A percentile compares a stretch with the other conserved stretches of the same genome.
Evolutionary conservation across 768 basidiomycete species (phyloP).

Genomic region (Boletus edulis): DNA sequence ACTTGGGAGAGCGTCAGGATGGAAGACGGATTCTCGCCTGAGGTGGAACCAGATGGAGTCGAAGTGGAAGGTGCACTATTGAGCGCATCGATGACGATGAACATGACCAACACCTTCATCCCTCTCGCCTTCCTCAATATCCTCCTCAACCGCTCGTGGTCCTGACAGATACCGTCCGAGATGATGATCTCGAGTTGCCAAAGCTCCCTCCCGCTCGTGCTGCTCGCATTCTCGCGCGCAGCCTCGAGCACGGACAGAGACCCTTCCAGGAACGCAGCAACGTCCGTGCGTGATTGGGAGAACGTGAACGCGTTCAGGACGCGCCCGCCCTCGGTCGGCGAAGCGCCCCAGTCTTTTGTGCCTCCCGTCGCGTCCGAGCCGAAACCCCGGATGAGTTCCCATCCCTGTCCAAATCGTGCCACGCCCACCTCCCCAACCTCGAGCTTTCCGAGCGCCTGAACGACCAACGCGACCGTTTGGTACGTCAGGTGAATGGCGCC

Average conservation of each 20-base stretch:
- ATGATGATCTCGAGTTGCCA: slow-evolving; percentile 99
- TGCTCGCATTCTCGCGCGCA: slow-evolving; percentile 65
- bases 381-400: slow-evolving; percentile 89
- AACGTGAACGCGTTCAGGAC: slow-evolving; percentile 87
- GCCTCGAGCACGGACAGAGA: slow-evolving; percentile 71
- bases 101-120: slow-evolving; percentile 92
- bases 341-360: slow-evolving; percentile 42
- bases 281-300: slow-evolving; percentile 86
- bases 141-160: slow-evolving; percentile 81
- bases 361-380: slow-evolving; percentile 76
- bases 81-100: slow-evolving; percentile 91
- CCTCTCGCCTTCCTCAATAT: slow-evolving; percentile 83
- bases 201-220: slow-evolving; percentile 69
- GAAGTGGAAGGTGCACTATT: slow-evolving; percentile 41
- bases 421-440: slow-evolving; percentile 95
- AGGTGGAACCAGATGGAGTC: slow-evolving; percentile 9
- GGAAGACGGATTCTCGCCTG: slow-evolving; percentile 51
- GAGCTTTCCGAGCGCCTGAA: slow-evolving; percentile 84
- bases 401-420: slow-evolving; percentile 83
- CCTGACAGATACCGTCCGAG: slow-evolving; percentile 98
- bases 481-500: slow-evolving; percentile 80
- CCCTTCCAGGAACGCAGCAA: slow-evolving; percentile 75
- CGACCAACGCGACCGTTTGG: slow-evolving; percentile 89
- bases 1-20: slow-evolving; percentile 94
- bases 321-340: slow-evolving; percentile 26